Conservation (phyloP, 306 rosid genomes). For the Malus sylvestris region DNA sequence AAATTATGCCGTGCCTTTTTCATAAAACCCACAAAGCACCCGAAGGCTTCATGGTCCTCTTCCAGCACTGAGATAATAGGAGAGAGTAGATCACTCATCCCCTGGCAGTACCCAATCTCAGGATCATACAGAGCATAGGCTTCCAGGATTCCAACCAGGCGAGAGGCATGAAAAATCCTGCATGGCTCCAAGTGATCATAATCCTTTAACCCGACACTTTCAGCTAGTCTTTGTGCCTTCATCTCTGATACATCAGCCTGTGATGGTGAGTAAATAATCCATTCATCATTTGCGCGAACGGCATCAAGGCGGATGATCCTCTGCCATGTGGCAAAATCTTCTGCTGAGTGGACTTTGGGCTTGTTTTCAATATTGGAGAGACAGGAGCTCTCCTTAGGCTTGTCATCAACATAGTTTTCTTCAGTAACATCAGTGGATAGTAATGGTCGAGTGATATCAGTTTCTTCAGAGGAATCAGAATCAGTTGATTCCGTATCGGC, state of each 20-base stretch:
- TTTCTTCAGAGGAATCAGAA: slow-evolving; percentile 21
- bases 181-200: slow-evolving; percentile 16
- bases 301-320: slow-evolving; percentile 22
- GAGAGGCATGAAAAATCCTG: slow-evolving; percentile 21
- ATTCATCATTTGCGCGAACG: slow-evolving; percentile 23
- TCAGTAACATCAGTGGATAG: slow-evolving; percentile 2
- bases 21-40: slow-evolving; percentile 28
- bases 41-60: slow-evolving; percentile 23
- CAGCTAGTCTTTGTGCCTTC: slow-evolving; percentile 14
- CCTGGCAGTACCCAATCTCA: slow-evolving; percentile 25
- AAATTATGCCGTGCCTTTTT: slow-evolving; percentile 25
- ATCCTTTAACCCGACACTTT: slow-evolving; percentile 16
- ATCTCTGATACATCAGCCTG: slow-evolving; percentile 15
- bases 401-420: slow-evolving; percentile 8
- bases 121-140: slow-evolving; percentile 20
- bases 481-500: slow-evolving; percentile 17
- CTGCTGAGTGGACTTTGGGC: slow-evolving; percentile 5
- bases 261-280: slow-evolving; percentile 20
- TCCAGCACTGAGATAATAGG: slow-evolving; percentile 23
- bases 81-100: slow-evolving; percentile 24
- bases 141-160: slow-evolving; percentile 21
- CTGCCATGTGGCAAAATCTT: slow-evolving; percentile 26
- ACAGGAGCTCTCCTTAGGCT: slow-evolving; percentile 5
- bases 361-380: not conserved
- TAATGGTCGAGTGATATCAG: slow-evolving; percentile 11